phyloP scores from a whole-genome alignment of 2,329 filamentous ascomycete genomes.

The Magnaporthiopsis rhizophila region DNA sequence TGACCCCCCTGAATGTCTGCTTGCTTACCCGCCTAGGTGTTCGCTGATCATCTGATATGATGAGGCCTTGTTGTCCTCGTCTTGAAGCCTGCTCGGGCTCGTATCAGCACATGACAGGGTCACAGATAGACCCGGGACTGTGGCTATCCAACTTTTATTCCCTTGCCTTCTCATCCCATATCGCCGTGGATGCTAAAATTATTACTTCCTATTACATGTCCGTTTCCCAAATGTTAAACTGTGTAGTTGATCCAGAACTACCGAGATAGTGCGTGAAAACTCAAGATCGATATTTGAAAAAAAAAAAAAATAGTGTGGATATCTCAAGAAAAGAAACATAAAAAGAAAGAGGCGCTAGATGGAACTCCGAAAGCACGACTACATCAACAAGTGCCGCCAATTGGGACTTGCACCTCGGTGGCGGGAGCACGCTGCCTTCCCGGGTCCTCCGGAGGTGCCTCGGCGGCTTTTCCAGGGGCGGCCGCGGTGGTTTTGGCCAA shows the following conservation, averaged over 20 bases:
- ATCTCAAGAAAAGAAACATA: too few species aligned
- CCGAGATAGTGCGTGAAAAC: too few species aligned
- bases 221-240: too few species aligned
- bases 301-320: too few species aligned
- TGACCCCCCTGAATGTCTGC: neutral
- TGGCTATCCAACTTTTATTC: neutral
- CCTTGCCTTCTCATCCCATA: too few species aligned
- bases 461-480: neutral
- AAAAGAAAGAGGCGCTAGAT: neutral
- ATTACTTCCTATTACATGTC: too few species aligned
- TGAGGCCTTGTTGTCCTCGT: neutral
- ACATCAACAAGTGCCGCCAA: neutral
- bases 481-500: neutral
- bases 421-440: conserved; percentile 4
- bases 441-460: neutral
- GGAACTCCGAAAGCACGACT: too few species aligned
- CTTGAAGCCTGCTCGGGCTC: neutral
- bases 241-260: too few species aligned
- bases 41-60: neutral
- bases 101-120: neutral
- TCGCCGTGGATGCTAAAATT: too few species aligned
- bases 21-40: neutral
- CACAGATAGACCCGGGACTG: neutral
- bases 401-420: neutral
- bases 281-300: too few species aligned